These are phyloP conservation scores for Castanea sativa DNA, from an alignment of 306 rosid genomes.

Conservation along the genomic window DNA sequence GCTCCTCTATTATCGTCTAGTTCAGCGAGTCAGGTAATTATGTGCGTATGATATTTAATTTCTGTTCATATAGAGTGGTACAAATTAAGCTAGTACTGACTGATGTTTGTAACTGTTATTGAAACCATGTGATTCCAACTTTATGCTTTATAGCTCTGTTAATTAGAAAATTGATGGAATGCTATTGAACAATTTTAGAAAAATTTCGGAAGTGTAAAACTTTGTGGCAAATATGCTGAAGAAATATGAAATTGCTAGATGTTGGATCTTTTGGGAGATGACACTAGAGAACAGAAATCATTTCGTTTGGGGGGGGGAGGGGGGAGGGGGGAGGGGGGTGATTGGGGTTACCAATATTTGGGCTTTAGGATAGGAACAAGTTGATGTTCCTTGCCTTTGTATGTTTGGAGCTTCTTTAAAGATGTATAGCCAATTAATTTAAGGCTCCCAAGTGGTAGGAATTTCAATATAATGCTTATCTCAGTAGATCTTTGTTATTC, in stretches of 20 bases:
- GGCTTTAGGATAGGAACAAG: background rate
- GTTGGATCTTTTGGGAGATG: background rate
- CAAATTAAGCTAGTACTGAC: too few species aligned
- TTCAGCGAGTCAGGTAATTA: conserved; percentile 46
- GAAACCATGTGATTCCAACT: background rate
- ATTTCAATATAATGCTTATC: background rate
- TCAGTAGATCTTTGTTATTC: background rate
- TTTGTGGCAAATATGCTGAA: background rate
- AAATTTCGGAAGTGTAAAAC: background rate
- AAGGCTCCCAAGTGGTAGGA: background rate
- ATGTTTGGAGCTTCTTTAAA: background rate
- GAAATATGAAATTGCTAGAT: background rate
- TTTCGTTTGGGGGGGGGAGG: background rate
- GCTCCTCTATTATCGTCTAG: conserved; percentile 57
- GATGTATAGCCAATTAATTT: background rate
- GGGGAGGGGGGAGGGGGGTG: background rate
- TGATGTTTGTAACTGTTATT: background rate
- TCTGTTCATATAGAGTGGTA: background rate
- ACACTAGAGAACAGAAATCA: background rate
- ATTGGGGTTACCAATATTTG: background rate
- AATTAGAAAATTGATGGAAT: too few species aligned
- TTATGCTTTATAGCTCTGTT: background rate
- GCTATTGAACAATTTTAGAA: too few species aligned
- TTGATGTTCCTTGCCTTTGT: background rate
- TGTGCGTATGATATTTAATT: background rate